Evolutionary conservation across 768 basidiomycete genomes (phyloP), one percentile per base, ranked within the genome.

Genomic region (Auricularia heimuer): DNA sequence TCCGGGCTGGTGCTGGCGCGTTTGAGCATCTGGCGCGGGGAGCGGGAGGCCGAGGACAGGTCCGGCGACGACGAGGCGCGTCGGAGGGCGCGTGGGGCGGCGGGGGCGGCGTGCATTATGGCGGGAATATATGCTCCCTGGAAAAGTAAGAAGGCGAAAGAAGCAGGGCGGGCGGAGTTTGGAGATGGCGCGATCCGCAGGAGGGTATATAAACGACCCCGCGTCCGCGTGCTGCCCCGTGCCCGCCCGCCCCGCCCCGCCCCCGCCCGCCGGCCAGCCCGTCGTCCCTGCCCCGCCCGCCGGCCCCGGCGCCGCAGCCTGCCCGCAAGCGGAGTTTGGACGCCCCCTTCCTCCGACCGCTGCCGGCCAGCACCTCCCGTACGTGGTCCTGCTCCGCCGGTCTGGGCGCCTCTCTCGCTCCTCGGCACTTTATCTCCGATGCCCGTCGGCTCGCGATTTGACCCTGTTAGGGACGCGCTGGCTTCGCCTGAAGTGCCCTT

Each of bases 381-480:
- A 42, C 39, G 39, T 42, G 39, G 47, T 18, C 4, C 47, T 6
- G 47, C 47, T 51, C 47, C 47, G 14, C 14, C 21, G 18, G 14
- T 18, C 47, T 16, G 14, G 18, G 18, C 21, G 21, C 47, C 47
- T 51, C 18, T 16, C 47, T 2, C 47, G 4, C 18, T 2, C 47
- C 4, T 45, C 10, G 18, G 21, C 6, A 51, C 21, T 51, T 51
- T 16, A 51, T 51, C 47, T 21, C 47, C 18, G 14, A 16, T 21
- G 47, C 47, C 21, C 6, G 47, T 51, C 8, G 47, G 18, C 21
- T 51, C 47, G 21, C 47, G 47, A 18, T 90, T 91, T 81, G 90
- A 92, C 81, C 89, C 90, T 71, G 89, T 92, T 67, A 83, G 90
- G 74, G 90, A 92, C 81, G 90, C 90, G 29, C 54, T 54, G 11